Evolutionary conservation across 768 basidiomycete species (phyloP).

Genomic region (Leccinum truebloodii): DNA sequence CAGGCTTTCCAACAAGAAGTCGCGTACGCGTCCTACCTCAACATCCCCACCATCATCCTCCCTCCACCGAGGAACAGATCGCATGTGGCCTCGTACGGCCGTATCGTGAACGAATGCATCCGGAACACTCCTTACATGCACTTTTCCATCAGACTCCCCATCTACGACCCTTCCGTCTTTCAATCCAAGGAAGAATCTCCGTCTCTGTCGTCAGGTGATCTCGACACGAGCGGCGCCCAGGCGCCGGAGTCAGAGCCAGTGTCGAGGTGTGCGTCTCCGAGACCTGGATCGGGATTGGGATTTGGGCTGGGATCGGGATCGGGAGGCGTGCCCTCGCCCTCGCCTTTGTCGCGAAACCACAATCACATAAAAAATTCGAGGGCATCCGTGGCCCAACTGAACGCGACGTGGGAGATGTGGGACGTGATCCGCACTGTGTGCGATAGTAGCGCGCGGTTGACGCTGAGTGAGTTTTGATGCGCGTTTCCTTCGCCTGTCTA

Average conservation of each 20-base stretch:
- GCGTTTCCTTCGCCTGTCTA: not conserved
- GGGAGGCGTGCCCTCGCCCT: not conserved
- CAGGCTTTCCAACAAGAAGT: conserved; percentile 94
- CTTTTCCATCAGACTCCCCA: conserved; percentile 80
- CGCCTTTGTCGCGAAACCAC: conserved; percentile 24
- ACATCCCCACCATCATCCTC: conserved; percentile 80
- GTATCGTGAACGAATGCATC: conserved; percentile 81
- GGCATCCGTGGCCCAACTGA: conserved; percentile 57
- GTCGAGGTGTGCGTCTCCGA: conserved; percentile 21
- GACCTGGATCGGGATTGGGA: not conserved
- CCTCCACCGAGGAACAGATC: conserved; percentile 85
- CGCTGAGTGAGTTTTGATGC: conserved; percentile 67
- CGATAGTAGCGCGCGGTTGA: conserved; percentile 74
- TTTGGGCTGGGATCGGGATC: not conserved
- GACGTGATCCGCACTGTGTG: conserved; percentile 91
- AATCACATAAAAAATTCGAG: conserved; percentile 28
- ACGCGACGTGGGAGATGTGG: conserved; percentile 98
- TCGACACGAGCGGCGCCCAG: conserved; percentile 26
- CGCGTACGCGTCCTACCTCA: conserved; percentile 90
- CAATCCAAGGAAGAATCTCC: conserved; percentile 38
- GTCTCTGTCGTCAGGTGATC: conserved; percentile 25
- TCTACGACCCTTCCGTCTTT: conserved; percentile 72
- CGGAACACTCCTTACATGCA: conserved; percentile 69
- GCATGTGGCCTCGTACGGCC: conserved; percentile 89
- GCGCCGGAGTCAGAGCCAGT: not conserved